Evolutionary conservation across 805 yeast species (phyloP), one percentile per base, ranked within the genome.

Genomic region (Lachancea sp.): DNA sequence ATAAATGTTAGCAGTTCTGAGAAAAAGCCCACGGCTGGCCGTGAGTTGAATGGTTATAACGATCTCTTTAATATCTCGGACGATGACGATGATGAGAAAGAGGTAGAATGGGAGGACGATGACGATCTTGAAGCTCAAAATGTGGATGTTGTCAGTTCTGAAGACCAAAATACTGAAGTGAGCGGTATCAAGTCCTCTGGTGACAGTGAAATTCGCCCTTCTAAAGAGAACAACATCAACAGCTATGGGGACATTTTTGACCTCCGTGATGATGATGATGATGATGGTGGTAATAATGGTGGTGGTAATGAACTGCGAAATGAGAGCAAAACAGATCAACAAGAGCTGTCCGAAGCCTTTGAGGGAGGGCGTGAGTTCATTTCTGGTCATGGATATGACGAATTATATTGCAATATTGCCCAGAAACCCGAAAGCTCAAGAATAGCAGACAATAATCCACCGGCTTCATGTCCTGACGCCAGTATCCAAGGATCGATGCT

Each of bases 21-120:
- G 13, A 38, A 42, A 5, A 40, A 33, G 7, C 8, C 9, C 13
- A 23, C 21, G 31, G 32, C 22, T 29, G 26, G 26, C 24, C 22
- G 34, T 31, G 21, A 16, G 22, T 23, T 36, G 22, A 40, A 36
- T 11, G 33, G 33, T n/a, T 36, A 36, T 12, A 36, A 48, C 31
- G 61, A 58, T 37, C 29, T 58, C 13, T 58, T 55, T 36, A 53
- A 49, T 20, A 32, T 55, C 9, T 55, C 59, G 5, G 35, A 32
- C 21, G 35, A 32, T 5, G 56, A 55, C 29, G 56, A 49, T 22
- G 55, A 42, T 9, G 15, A 20, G 16, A 8, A 12, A 4, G 16
- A 9, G 30, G 16, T 9, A 13, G 20, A 12, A 13, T 8, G 15
- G 5, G 15, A 12, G 6, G 12, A 26, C 8, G n/a, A 8, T 12